Evolutionary conservation across 2,329 filamentous ascomycete species (phyloP).

Genomic region (Nemania sp.): DNA sequence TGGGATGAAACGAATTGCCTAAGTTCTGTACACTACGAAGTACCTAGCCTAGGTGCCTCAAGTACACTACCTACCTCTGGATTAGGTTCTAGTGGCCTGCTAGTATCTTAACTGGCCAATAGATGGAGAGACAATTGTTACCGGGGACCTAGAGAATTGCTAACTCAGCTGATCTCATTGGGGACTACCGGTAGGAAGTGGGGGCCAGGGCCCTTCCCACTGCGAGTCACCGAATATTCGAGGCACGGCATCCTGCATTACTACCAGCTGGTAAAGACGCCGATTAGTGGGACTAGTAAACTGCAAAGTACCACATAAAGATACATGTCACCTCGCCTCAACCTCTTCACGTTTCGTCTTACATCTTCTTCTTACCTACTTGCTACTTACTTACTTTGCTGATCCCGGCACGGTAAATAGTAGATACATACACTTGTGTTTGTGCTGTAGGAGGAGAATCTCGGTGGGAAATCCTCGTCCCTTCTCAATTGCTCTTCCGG

Average conservation of each 20-base stretch:
- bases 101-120: slow-evolving; percentile 14
- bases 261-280: background rate
- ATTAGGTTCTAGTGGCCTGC: no score
- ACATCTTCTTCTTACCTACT: background rate
- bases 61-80: no score
- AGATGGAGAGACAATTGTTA: background rate
- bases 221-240: slow-evolving; percentile 21
- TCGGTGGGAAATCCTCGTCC: background rate
- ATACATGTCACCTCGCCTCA: slow-evolving; percentile 18
- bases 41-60: no score
- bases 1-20: no score
- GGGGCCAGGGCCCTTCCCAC: background rate
- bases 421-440: background rate
- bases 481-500: slow-evolving; percentile 3
- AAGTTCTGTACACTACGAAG: no score
- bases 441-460: slow-evolving; percentile 9
- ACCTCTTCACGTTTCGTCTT: slow-evolving; percentile 7
- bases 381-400: background rate
- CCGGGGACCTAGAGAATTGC: slow-evolving; percentile 6
- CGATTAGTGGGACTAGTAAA: background rate
- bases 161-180: slow-evolving; percentile 16
- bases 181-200: slow-evolving; percentile 6
- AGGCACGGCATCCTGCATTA: slow-evolving; percentile 17
- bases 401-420: no score
- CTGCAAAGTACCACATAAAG: slow-evolving; percentile 8